A percentile compares a stretch with the other conserved stretches of the same genome.
These are phyloP conservation scores for Alternaria arborescens DNA, from an alignment of 2,329 filamentous ascomycete genomes.

Conservation along the genomic window DNA sequence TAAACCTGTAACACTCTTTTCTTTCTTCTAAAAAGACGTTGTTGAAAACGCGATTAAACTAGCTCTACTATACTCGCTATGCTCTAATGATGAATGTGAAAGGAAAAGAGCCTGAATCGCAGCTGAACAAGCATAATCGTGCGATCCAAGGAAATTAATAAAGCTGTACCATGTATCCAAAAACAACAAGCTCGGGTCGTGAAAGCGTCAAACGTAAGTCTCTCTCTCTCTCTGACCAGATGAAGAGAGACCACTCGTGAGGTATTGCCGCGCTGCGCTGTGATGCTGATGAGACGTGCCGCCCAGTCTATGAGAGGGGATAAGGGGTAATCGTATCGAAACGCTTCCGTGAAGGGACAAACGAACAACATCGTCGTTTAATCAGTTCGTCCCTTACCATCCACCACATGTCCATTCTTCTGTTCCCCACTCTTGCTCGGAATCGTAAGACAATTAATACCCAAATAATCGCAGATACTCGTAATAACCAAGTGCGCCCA, in stretches of 20 bases:
- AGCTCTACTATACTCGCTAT: not conserved
- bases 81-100: not conserved
- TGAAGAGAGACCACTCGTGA: not conserved
- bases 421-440: constrained; percentile 45
- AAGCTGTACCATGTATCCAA: not conserved
- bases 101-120: too few species aligned
- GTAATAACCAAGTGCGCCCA: constrained; percentile 93
- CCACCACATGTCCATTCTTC: constrained; percentile 38
- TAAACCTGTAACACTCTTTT: too few species aligned
- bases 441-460: constrained; percentile 95
- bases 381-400: constrained; percentile 48
- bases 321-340: not conserved
- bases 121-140: not conserved
- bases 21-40: not conserved
- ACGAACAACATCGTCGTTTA: constrained; percentile 14
- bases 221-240: too few species aligned
- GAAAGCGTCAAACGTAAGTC: too few species aligned
- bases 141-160: not conserved
- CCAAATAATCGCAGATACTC: constrained; percentile 89
- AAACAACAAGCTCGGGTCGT: not conserved
- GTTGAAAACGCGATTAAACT: constrained; percentile 7
- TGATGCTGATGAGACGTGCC: constrained; percentile 3
- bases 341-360: not conserved
- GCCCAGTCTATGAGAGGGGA: not conserved
- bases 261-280: not conserved